phyloP scores from a whole-genome alignment of 441 rosid species.

The Aleurites moluccanus region DNA sequence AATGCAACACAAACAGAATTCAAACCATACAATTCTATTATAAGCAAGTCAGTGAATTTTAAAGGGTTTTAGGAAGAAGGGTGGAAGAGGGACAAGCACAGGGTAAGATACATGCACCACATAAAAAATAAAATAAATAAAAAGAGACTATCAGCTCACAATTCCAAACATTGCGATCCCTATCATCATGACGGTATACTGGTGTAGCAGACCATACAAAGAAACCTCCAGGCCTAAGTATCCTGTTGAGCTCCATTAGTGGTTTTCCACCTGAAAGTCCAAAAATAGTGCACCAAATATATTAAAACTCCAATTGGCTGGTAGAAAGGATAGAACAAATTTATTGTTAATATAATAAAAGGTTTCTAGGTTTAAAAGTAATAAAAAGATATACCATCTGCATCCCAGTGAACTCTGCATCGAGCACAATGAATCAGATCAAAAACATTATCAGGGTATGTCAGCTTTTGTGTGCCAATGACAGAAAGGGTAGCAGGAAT shows the following conservation, averaged over 20 bases:
- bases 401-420: constrained; percentile 95
- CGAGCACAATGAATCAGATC: constrained; percentile 93
- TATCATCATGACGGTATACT: constrained; percentile 64
- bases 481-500: constrained; percentile 88
- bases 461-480: constrained; percentile 73
- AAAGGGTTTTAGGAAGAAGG: not conserved
- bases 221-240: constrained; percentile 92
- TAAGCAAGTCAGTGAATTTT: not conserved
- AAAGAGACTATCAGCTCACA: constrained; percentile 23
- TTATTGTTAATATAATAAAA: not conserved
- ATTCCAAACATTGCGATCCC: constrained; percentile 66
- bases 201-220: constrained; percentile 97
- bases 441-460: constrained; percentile 63
- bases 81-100: not conserved
- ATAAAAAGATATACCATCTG: constrained; percentile 48
- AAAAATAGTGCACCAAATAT: constrained; percentile 11
- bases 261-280: constrained; percentile 78
- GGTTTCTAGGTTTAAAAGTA: not conserved
- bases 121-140: not conserved
- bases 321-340: not conserved
- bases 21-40: not conserved
- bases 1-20: not conserved
- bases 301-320: constrained; percentile 13
- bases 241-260: constrained; percentile 79
- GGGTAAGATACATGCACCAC: not conserved